Base-by-base conservation (phyloP, 495 filamentous ascomycete genomes). In the Aspergillus cristatus region DNA sequence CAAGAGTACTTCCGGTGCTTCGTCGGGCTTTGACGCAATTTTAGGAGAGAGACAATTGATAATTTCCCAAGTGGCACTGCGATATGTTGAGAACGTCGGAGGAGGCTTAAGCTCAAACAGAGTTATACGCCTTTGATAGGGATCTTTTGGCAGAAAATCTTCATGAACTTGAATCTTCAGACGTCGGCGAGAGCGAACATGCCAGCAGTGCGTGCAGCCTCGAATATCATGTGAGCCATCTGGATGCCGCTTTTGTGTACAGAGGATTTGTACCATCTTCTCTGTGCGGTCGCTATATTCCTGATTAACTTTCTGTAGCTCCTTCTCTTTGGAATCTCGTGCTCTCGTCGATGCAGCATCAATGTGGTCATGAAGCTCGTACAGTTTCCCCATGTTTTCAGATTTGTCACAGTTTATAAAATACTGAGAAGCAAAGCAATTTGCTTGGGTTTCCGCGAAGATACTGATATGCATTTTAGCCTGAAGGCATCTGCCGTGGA, bases 71-170 rank as follows among this genome's bases (percentile, higher is more conserved):
- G 72, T 76, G 4, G 49, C 41, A 29, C 74, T 58, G 1, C 81
- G 65, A 72, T 80, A 86, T 3, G 58, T 38, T 12, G 40, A 43
- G 14, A 80, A 62, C 0, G 37, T 35, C 0, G 14, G 10, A 1
- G 79, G 77, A 4, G 65, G 50, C 10, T 43, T 28, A 0, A 82
- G 53, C 52, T 86, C 79, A 29, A 84, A 80, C 0, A 82, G 58
- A 0, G 63, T 54, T 0, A 67, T 53, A 38, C 69, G 64, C 39
- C 47, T 46, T 40, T 33, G n/a, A n/a, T n/a, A n/a, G n/a, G n/a
- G n/a, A n/a, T n/a, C n/a, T n/a, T n/a, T n/a, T n/a, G 79, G 77
- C 7, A 84, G 57, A 8, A 74, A 79, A 67, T 75, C 79, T 40
- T 82, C 78, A 35, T 78, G 63, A 28, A 76, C 41, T 0, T 43